Conservation (phyloP, 441 rosid genomes). For the Aleurites moluccanus region DNA sequence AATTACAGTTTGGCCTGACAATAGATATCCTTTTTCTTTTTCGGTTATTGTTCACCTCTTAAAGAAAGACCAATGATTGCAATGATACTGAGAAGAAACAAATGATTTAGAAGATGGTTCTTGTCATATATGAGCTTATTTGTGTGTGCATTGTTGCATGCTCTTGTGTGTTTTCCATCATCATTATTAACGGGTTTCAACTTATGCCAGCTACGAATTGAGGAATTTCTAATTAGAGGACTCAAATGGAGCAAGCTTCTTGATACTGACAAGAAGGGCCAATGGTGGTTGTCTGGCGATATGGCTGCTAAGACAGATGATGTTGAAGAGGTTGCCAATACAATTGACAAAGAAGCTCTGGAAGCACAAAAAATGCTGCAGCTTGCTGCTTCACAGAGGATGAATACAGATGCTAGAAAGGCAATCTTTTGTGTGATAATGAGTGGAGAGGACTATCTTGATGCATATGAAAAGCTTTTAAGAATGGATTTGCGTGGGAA, state of each 20-base stretch:
- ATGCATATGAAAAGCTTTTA: slow-evolving; percentile 86
- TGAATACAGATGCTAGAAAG: slow-evolving; percentile 85
- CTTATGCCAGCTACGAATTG: slow-evolving; percentile 59
- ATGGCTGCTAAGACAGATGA: slow-evolving; percentile 37
- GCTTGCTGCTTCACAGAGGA: slow-evolving; percentile 89
- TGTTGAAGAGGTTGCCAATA: slow-evolving; percentile 65
- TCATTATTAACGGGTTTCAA: background rate
- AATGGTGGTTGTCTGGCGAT: slow-evolving; percentile 87
- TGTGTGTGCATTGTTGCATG: background rate
- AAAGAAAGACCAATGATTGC: background rate
- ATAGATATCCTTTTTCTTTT: background rate
- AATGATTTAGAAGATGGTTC: background rate
- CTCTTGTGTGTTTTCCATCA: background rate
- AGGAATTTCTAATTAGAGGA: slow-evolving; percentile 66
- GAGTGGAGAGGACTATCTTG: slow-evolving; percentile 90
- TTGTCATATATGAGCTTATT: background rate
- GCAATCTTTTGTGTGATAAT: slow-evolving; percentile 88
- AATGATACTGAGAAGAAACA: background rate
- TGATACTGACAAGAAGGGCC: slow-evolving; percentile 86
- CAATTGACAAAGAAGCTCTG: slow-evolving; percentile 72
- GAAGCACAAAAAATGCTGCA: slow-evolving; percentile 89
- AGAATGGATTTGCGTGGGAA: slow-evolving; percentile 80
- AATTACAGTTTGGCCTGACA: background rate
- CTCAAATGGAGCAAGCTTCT: slow-evolving; percentile 88
- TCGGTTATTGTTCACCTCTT: background rate